A percentile compares a stretch with the other conserved stretches of the same genome.
phyloP scores from a whole-genome alignment of 345 rosid species.

The Punica granatum region DNA sequence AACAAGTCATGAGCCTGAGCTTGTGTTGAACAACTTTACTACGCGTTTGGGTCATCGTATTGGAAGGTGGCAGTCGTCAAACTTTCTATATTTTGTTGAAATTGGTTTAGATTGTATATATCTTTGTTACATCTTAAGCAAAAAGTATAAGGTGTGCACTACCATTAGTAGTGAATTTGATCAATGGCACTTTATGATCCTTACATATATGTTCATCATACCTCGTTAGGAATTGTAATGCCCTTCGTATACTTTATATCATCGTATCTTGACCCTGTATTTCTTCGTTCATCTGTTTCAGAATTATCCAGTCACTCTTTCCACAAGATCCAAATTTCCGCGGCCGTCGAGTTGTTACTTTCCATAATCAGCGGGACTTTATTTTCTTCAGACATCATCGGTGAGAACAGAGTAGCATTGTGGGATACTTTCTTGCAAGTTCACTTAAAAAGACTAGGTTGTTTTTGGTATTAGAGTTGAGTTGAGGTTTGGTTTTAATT shows the following conservation, averaged over 20 bases:
- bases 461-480: too few species aligned
- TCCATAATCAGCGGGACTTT: conserved; percentile 94
- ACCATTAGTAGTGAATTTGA: background rate
- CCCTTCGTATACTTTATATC: background rate
- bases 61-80: conserved; percentile 50
- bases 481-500: too few species aligned
- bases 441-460: background rate
- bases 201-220: background rate
- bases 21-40: conserved; percentile 76
- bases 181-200: background rate
- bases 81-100: background rate
- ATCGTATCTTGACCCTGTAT: background rate
- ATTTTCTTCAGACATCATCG: conserved; percentile 93
- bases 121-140: background rate
- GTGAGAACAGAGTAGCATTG: conserved; percentile 24
- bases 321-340: conserved; percentile 78
- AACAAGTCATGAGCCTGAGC: conserved; percentile 83
- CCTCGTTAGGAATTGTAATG: background rate
- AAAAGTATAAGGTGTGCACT: background rate
- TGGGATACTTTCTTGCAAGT: background rate
- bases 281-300: conserved; percentile 15
- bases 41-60: conserved; percentile 87
- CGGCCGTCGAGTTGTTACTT: conserved; percentile 88
- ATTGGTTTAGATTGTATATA: background rate
- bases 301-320: conserved; percentile 75